Conservation (phyloP, 768 basidiomycete species). For the Mrakia gelida region DNA sequence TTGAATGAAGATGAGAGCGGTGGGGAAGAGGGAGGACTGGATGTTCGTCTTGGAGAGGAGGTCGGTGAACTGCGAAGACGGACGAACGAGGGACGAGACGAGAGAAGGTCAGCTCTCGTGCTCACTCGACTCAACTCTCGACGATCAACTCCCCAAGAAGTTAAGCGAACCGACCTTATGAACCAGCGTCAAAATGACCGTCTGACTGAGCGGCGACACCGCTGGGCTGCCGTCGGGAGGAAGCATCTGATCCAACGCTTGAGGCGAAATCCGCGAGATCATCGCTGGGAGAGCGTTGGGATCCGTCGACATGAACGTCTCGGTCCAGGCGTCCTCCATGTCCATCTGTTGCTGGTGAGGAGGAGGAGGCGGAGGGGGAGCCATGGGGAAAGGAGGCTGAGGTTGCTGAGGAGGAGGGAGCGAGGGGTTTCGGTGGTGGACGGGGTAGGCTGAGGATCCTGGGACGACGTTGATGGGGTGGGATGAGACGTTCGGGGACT, state of each 20-base stretch:
- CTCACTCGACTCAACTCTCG: not conserved
- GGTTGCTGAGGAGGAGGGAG: not conserved
- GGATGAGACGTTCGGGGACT: not conserved
- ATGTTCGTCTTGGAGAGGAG: conserved; percentile 8
- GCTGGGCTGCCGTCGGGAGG: not conserved
- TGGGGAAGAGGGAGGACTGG: conserved; percentile 11
- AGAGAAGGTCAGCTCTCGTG: not conserved
- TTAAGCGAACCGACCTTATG: conserved; percentile 25
- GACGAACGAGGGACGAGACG: not conserved
- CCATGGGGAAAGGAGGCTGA: not conserved
- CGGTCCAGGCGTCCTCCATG: conserved; percentile 22
- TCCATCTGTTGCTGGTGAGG: not conserved
- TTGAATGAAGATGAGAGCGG: conserved; percentile 17
- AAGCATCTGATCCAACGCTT: not conserved
- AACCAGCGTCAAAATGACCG: conserved; percentile 18
- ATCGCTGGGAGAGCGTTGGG: conserved; percentile 17
- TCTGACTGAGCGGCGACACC: conserved; percentile 16
- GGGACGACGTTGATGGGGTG: conserved; percentile 20
- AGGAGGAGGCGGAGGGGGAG: not conserved
- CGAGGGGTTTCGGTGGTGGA: not conserved
- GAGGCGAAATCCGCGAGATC: not conserved
- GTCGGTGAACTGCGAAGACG: conserved; percentile 7
- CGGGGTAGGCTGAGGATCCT: conserved; percentile 17
- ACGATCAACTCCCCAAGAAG: too few species aligned
- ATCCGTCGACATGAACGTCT: conserved; percentile 18